Base-by-base conservation (phyloP, 2,329 filamentous ascomycete species). In the Ceratocystis smalleyi region DNA sequence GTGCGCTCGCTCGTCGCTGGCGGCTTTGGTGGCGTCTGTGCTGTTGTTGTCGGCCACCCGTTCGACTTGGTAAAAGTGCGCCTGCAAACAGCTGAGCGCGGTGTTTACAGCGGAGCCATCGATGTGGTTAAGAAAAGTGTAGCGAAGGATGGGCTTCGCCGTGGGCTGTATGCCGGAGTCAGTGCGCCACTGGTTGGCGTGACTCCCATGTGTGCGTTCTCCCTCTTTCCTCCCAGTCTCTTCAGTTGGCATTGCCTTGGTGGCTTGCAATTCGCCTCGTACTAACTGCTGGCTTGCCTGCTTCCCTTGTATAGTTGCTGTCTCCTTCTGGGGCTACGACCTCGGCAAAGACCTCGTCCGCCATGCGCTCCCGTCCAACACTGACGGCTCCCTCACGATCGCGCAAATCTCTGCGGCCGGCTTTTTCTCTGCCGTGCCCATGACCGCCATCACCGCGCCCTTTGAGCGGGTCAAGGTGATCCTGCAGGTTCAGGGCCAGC, bases 391-490 rank as follows among this genome's bases (percentile, higher is more conserved):
- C 62, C 89, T 89, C 77, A 84, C 85, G 66, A 91, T 96, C 72
- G 87, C 80, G 54, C 94, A 99, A 75, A 85, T 95, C 76, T 94
- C 89, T 43, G 83, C 89, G 43, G 94, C 94, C 15, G 94, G 94
- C 68, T 96, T 96, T 83, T 95, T 99, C 83, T 95, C 89, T 72
- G 94, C 94, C 67, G 88, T 99, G 67, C 94, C 94, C 71, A 95
- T 95, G 90, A 99, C 94, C 3, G 77, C 89, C 75, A 96, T 99
- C 78, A 97, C 94, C n/a, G 94, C 94, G 3, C 94, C 94, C 67
- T 97, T 99, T 74, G 94, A 99, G 81, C 92, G 94, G 72, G 91
- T 99, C 70, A 99, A 99, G 77, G 92, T 99, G 64, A 91, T 99
- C 68, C 86, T 99, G 1, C 94, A 99, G 75, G 95, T 97, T 69